These are phyloP conservation scores for Coix lacrymajobi DNA, from an alignment of 176 grass and related monocot genomes.

Conservation along the genomic window DNA sequence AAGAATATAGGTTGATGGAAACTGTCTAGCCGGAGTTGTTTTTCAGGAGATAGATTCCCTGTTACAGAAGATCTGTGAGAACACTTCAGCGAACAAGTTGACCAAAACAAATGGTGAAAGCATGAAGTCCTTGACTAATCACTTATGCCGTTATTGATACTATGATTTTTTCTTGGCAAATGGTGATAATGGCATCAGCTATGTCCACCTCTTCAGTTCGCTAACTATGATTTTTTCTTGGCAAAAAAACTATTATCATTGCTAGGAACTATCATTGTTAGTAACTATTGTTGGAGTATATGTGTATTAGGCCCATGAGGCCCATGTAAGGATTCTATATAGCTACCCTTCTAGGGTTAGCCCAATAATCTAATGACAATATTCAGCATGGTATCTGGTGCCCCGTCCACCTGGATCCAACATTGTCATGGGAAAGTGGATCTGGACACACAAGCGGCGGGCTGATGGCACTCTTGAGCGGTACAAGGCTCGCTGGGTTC, in stretches of 20 bases:
- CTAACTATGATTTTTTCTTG: background rate
- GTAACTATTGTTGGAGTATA: no score
- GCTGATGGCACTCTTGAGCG: no score
- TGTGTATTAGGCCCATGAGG: no score
- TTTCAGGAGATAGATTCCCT: constrained; percentile 74
- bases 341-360: no score
- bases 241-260: background rate
- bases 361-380: no score
- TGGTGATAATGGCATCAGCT: background rate
- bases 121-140: constrained; percentile 16
- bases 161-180: background rate
- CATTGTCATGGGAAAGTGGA: no score
- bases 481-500: no score
- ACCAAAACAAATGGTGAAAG: constrained; percentile 67
- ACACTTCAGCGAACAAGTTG: constrained; percentile 43
- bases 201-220: background rate
- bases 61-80: constrained; percentile 49
- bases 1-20: constrained; percentile 84
- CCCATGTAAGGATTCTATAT: no score
- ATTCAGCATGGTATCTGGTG: no score
- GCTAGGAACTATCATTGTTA: background rate
- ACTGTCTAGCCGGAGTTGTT: constrained; percentile 54
- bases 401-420: no score
- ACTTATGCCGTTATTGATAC: background rate
- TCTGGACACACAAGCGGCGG: no score